Conservation (phyloP, 257 asterid genomes). For the Fraxinus anomala region DNA sequence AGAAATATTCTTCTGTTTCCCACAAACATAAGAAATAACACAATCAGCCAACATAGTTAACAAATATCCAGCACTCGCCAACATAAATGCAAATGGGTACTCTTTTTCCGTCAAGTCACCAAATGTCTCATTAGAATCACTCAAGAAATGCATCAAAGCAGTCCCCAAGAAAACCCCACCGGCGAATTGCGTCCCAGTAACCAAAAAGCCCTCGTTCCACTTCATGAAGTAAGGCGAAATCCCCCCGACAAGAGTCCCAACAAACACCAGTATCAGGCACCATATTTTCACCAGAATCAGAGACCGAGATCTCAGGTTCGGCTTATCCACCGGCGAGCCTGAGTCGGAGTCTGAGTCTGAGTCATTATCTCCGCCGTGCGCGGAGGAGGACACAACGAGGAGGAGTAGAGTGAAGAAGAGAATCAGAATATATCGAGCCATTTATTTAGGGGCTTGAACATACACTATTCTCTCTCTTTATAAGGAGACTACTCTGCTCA, state of each 20-base stretch:
- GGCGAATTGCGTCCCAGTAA: conserved; percentile 84
- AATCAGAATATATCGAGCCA: conserved; percentile 53
- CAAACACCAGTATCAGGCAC: conserved; percentile 74
- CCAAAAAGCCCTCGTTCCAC: conserved; percentile 82
- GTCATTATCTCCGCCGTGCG: conserved; percentile 53
- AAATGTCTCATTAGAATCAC: conserved; percentile 81
- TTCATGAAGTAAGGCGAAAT: conserved; percentile 81
- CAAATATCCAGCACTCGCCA: conserved; percentile 77
- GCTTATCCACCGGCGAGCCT: conserved; percentile 41
- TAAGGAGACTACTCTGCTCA: not conserved
- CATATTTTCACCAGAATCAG: conserved; percentile 72
- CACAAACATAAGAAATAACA: conserved; percentile 55
- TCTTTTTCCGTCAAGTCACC: conserved; percentile 58
- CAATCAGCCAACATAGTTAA: conserved; percentile 83
- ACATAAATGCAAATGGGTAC: conserved; percentile 88
- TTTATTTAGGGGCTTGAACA: conserved; percentile 19
- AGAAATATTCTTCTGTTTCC: conserved; percentile 32
- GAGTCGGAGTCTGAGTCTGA: conserved; percentile 33
- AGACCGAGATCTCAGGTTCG: conserved; percentile 60
- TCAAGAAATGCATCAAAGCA: conserved; percentile 85
- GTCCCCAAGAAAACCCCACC: conserved; percentile 92
- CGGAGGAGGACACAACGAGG: conserved; percentile 51
- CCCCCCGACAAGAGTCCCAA: conserved; percentile 75
- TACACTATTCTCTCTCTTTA: not conserved
- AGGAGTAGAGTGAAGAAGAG: conserved; percentile 43